Evolutionary conservation across 768 basidiomycete genomes (phyloP), one percentile per base, ranked within the genome.

Genomic region (Psilocybe cyanescens): DNA sequence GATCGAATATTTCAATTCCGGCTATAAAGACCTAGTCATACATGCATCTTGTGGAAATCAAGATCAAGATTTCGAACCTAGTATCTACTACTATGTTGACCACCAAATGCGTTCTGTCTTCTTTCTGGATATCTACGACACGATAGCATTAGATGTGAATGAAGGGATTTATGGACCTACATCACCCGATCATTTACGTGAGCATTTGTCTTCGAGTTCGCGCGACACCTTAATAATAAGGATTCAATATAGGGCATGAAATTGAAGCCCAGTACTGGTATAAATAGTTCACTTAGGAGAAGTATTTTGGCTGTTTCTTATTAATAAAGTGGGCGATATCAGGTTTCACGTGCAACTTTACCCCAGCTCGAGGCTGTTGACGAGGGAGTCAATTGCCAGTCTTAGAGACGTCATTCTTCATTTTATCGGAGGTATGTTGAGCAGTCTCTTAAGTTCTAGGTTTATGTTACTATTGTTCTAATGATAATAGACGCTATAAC

Each of bases 51-150:
- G 48, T 2, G 64, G 63, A 2, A 69, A 70, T 0, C 70, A 71
- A 2, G 58, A 57, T 37, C 17, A 16, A 58, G 59, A 30, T 16
- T 33, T 62, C 71, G 72, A 61, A 60, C 76, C 60, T 1, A 56
- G 63, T 5, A 5, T 2, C 41, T 75, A 68, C 61, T 70, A 73
- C 55, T 72, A 66, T n/a, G 73, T 69, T 29, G 76, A 85, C 61
- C 84, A 86, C 47, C n/a, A n/a, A n/a, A 17, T 65, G 1, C 68
- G 71, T n/a, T 67, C 73, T n/a, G 70, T 88, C 6, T 88, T 88
- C 63, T 89, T 83, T 79, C 57, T 86, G 41, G 79, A 87, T 46
- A 62, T 72, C 0, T 81, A 78, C 57, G 66, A 78, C 0, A 77
- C 0, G 46, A 59, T 0, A 54, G 70, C 6, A 66, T 24, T n/a